Percentiles rank a stretch among this genome's conserved stretches.
These are phyloP conservation scores for Macaranga tanarius DNA, from an alignment of 441 rosid species.

Conservation along the genomic window DNA sequence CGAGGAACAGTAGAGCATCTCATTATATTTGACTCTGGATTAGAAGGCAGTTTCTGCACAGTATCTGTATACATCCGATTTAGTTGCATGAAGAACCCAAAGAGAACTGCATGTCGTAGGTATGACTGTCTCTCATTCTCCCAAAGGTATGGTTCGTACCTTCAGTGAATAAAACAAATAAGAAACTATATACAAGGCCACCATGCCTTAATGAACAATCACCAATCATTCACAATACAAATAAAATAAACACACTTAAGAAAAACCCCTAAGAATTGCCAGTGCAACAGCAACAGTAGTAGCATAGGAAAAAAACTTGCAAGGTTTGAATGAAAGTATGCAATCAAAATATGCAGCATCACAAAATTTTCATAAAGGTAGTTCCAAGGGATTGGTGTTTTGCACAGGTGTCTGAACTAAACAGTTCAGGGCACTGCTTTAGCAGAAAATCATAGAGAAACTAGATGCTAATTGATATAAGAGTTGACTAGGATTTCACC, in stretches of 20 bases:
- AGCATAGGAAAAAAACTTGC: background rate
- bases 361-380: background rate
- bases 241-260: background rate
- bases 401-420: background rate
- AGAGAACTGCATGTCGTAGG: constrained; percentile 90
- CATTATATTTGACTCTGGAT: constrained; percentile 92
- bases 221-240: background rate
- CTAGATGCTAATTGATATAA: constrained; percentile 5
- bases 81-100: constrained; percentile 97
- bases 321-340: background rate
- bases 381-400: background rate
- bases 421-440: background rate
- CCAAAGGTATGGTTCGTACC: constrained; percentile 94
- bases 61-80: constrained; percentile 86
- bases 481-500: background rate
- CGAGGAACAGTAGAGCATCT: constrained; percentile 92
- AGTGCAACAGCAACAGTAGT: background rate
- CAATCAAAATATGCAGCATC: background rate
- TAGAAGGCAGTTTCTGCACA: constrained; percentile 80
- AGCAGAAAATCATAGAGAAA: background rate
- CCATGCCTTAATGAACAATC: background rate
- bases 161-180: constrained; percentile 28
- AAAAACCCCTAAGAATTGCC: background rate
- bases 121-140: constrained; percentile 92
- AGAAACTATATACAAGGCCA: constrained; percentile 17